Percentiles rank a stretch among this genome's conserved stretches.
These are phyloP conservation scores for Niveomyces coronatus DNA, from an alignment of 2,329 filamentous ascomycete species.

Conservation along the genomic window DNA sequence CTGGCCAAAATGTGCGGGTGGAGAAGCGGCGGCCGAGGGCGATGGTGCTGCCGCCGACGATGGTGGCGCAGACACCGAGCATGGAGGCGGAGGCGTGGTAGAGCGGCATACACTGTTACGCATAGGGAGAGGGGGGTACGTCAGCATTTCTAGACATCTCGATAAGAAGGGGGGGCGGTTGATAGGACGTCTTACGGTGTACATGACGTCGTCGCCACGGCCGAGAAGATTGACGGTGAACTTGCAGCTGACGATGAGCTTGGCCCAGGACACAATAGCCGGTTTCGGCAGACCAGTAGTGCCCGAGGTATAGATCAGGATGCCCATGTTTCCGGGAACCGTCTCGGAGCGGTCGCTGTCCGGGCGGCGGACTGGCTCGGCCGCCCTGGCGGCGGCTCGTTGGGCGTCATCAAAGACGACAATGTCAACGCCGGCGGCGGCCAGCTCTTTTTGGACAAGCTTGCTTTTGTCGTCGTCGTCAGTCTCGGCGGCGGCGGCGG, in stretches of 20 bases:
- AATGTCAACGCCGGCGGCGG: constrained; percentile 26
- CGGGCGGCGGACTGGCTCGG: neutral
- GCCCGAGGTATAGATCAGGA: constrained; percentile 68
- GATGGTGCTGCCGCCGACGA: constrained; percentile 53
- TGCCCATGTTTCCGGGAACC: constrained; percentile 32
- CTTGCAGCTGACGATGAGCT: constrained; percentile 29
- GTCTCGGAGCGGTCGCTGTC: neutral
- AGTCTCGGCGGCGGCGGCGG: no score
- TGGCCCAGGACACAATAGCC: constrained; percentile 57
- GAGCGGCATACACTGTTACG: constrained; percentile 74
- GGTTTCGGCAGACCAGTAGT: constrained; percentile 70
- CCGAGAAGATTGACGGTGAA: constrained; percentile 47
- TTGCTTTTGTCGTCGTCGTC: no score
- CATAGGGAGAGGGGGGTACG: no score
- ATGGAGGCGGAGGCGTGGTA: constrained; percentile 74
- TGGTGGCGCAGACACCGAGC: constrained; percentile 54
- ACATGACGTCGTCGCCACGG: constrained; percentile 38
- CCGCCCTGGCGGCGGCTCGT: neutral
- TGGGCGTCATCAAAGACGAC: neutral
- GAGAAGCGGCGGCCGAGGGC: constrained; percentile 71
- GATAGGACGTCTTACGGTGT: constrained; percentile 6
- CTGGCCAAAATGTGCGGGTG: constrained; percentile 64
- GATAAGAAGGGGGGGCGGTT: neutral
- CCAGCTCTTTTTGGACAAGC: constrained; percentile 45
- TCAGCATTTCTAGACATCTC: neutral